phyloP scores from a whole-genome alignment of 176 grass and related monocot genomes.

The Musa troglodytarum region DNA sequence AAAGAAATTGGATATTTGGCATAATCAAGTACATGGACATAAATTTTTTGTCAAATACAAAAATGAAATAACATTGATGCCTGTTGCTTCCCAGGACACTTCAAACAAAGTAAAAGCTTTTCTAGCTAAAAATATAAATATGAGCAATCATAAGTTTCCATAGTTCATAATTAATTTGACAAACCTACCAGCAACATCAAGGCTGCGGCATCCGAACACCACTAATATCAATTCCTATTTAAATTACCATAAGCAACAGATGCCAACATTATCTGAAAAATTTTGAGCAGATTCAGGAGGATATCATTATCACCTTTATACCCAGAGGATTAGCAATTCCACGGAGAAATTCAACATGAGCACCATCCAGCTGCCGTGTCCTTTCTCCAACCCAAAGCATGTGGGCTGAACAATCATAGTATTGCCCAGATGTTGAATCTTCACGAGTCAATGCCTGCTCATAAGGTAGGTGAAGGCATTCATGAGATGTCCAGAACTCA shows the following conservation, averaged over 20 bases:
- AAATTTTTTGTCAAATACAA: background rate
- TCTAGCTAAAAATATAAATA: background rate
- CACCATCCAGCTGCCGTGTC: conserved; percentile 3
- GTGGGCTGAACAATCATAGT: conserved; percentile 18
- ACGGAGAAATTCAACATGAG: conserved; percentile 15
- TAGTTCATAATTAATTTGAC: background rate
- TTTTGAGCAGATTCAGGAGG: background rate
- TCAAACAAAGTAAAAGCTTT: background rate
- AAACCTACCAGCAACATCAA: background rate
- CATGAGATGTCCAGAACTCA: conserved; percentile 19
- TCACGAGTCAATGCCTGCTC: conserved; percentile 13
- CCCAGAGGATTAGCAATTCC: conserved; percentile 7
- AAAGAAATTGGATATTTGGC: background rate
- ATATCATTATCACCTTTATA: conserved; percentile 1
- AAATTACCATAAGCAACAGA: background rate
- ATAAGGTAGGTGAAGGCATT: conserved; percentile 13
- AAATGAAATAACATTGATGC: background rate
- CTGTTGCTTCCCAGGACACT: background rate
- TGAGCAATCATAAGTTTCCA: background rate
- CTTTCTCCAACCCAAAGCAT: conserved; percentile 18
- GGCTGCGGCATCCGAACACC: background rate
- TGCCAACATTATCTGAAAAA: background rate
- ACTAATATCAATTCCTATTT: background rate
- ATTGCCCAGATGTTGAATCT: conserved; percentile 8
- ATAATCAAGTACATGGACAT: background rate